A percentile compares a stretch with the other conserved stretches of the same genome.
Evolutionary conservation across 202 grass and related monocot genomes (phyloP).

Genomic region (Digitaria exilis): DNA sequence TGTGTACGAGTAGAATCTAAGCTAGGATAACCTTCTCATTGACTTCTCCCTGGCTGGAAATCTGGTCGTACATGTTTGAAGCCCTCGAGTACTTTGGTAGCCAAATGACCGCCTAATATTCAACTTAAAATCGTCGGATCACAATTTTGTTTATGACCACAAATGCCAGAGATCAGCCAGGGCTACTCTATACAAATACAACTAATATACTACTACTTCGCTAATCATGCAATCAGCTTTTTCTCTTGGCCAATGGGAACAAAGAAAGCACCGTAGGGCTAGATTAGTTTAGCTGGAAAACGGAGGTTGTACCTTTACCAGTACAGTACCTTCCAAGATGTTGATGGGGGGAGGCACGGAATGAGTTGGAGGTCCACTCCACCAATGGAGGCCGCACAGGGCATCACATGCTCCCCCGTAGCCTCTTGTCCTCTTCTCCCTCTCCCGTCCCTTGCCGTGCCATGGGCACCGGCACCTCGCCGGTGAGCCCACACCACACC

Average conservation of each 20-base stretch:
- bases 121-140: not conserved
- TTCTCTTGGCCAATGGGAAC: constrained; percentile 27
- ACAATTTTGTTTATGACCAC: constrained; percentile 18
- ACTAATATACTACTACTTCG: not conserved
- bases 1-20: not conserved
- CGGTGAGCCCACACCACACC: not conserved
- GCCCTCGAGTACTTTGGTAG: not conserved
- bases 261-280: not conserved
- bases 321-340: constrained; percentile 22
- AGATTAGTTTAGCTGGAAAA: constrained; percentile 39
- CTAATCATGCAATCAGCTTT: not conserved
- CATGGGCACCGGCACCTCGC: not conserved
- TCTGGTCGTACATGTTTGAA: not conserved
- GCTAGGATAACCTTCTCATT: not conserved
- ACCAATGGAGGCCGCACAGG: constrained; percentile 42
- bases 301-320: constrained; percentile 24
- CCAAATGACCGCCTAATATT: constrained; percentile 15
- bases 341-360: constrained; percentile 28
- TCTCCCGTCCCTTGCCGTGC: constrained; percentile 5
- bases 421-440: constrained; percentile 15
- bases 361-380: constrained; percentile 64
- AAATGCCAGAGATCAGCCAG: not conserved
- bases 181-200: not conserved
- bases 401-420: constrained; percentile 52
- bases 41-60: not conserved